phyloP scores from a whole-genome alignment of 2,329 filamentous ascomycete species.

The Emergomyces orientalis region DNA sequence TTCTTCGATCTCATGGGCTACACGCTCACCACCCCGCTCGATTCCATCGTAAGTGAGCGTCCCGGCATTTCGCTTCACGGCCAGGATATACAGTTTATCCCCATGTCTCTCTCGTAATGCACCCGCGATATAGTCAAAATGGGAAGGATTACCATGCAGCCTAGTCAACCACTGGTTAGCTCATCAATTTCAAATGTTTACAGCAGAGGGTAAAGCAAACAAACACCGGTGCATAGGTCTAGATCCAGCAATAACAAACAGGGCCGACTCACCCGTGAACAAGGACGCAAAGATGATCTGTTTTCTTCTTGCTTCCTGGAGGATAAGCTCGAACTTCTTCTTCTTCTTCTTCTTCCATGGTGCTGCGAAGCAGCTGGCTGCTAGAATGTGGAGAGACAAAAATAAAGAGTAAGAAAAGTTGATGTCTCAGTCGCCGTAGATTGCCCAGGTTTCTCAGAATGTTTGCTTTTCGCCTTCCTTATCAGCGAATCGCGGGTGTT shows the following conservation, averaged over 20 bases:
- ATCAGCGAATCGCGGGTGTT: not conserved
- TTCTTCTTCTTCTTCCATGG: not conserved
- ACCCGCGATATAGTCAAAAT: constrained; percentile 47
- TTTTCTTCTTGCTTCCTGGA: constrained; percentile 10
- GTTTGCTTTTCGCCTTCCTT: no score
- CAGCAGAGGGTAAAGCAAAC: not conserved
- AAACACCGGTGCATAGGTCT: not conserved
- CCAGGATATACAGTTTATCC: constrained; percentile 46
- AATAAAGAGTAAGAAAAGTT: not conserved
- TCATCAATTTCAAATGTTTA: not conserved
- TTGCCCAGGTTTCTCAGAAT: no score
- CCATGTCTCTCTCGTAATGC: constrained; percentile 43
- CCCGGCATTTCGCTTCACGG: constrained; percentile 48
- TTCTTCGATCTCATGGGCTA: constrained; percentile 55
- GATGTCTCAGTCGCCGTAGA: no score
- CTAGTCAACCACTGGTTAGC: constrained; percentile 25
- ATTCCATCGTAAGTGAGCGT: constrained; percentile 57
- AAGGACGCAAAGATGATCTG: constrained; percentile 52
- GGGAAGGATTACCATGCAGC: constrained; percentile 53
- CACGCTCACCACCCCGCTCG: constrained; percentile 58
- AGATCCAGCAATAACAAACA: not conserved
- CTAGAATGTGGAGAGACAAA: not conserved
- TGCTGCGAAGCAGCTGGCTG: not conserved
- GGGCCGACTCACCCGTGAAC: constrained; percentile 47
- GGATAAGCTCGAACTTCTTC: not conserved